Percentiles rank a stretch among this genome's conserved stretches.
These are phyloP conservation scores for Psophocarpus tetragonolobus DNA, from an alignment of 306 rosid genomes.

Conservation along the genomic window DNA sequence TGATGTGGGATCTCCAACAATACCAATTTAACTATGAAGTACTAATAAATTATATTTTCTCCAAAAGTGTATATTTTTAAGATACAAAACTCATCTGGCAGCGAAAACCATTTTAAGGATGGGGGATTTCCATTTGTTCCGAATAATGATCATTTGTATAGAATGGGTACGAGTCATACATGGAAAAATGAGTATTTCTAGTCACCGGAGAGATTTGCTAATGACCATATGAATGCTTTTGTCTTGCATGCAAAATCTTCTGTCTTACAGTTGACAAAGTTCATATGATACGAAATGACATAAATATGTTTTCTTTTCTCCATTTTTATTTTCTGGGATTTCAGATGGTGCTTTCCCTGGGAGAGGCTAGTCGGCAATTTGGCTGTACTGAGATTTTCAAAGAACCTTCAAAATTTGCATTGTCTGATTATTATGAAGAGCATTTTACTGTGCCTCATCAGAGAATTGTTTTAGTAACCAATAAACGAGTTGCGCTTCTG, in stretches of 20 bases:
- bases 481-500: conserved; percentile 83
- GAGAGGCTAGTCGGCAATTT: conserved; percentile 85
- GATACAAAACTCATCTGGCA: not conserved
- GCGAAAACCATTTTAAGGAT: not conserved
- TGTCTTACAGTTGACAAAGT: conserved; percentile 12
- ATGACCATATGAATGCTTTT: conserved; percentile 9
- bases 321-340: conserved; percentile 14
- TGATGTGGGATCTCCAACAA: too few species aligned
- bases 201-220: not conserved
- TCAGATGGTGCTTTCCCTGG: conserved; percentile 95
- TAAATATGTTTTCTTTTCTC: conserved; percentile 12
- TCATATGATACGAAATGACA: not conserved
- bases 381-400: conserved; percentile 95
- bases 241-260: not conserved
- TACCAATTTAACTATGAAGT: not conserved
- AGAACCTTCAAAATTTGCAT: conserved; percentile 94
- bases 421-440: conserved; percentile 89
- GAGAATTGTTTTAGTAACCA: conserved; percentile 83
- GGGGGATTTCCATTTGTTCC: conserved; percentile 10
- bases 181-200: conserved; percentile 9
- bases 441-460: conserved; percentile 76
- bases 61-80: not conserved
- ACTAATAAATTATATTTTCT: conserved; percentile 2
- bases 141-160: conserved; percentile 12
- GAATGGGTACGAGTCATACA: not conserved